Evolutionary conservation across 371 early-diverging fungal species (phyloP).

Genomic region (Syncephalastrum monosporum): DNA sequence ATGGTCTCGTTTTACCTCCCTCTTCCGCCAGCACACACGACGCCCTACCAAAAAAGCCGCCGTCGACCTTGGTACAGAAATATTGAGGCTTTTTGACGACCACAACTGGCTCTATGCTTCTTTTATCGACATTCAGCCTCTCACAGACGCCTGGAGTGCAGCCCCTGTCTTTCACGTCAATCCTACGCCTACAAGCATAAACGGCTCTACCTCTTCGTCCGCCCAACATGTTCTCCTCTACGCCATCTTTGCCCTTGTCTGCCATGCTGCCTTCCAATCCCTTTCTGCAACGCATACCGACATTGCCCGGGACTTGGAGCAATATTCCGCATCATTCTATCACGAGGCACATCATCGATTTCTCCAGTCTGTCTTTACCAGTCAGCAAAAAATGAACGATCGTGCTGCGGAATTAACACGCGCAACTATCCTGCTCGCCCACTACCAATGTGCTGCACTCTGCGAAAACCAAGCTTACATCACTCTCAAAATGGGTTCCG

Average conservation of each 20-base stretch:
- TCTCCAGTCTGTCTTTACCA: slow-evolving; percentile 21
- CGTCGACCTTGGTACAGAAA: slow-evolving; percentile 13
- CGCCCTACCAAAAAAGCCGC: neutral
- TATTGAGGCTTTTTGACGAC: slow-evolving; percentile 13
- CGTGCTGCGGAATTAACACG: slow-evolving; percentile 13
- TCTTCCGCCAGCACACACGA: slow-evolving; percentile 7
- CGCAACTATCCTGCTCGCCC: slow-evolving; percentile 31
- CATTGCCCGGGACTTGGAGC: slow-evolving; percentile 8
- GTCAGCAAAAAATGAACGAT: neutral
- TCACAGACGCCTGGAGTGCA: too few relatives aligned
- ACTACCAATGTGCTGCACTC: slow-evolving; percentile 35
- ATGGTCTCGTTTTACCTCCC: slow-evolving; percentile 20
- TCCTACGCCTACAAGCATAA: too few relatives aligned
- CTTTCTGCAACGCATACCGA: slow-evolving; percentile 14
- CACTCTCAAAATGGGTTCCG: slow-evolving; percentile 17
- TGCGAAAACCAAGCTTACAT: slow-evolving; percentile 33
- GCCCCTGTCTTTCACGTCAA: too few relatives aligned
- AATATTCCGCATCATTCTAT: slow-evolving; percentile 23
- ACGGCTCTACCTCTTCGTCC: too few relatives aligned
- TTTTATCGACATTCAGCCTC: slow-evolving; percentile 20
- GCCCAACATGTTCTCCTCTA: slow-evolving; percentile 9
- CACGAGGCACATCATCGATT: slow-evolving; percentile 30
- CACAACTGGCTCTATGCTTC: slow-evolving; percentile 35
- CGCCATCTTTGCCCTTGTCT: slow-evolving; percentile 31
- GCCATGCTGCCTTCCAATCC: slow-evolving; percentile 32